Evolutionary conservation across 768 basidiomycete genomes (phyloP), one percentile per base, ranked within the genome.

Genomic region (Fibroporia radiculosa): DNA sequence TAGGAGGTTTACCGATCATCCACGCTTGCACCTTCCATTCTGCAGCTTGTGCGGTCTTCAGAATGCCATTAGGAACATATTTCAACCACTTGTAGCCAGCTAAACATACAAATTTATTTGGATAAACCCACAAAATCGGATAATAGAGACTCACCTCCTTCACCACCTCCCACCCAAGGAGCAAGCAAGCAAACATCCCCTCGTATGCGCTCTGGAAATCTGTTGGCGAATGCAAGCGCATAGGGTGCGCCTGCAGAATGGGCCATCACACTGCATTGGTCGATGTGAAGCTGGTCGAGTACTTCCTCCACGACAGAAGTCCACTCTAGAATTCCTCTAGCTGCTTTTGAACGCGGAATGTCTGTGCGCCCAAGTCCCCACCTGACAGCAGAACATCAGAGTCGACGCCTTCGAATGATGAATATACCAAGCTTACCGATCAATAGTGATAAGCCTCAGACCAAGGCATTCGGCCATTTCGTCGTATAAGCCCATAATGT

Each of bases 21-120:
- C 93, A 98, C 0, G 89, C 87, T 58, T 96, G 92, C 35, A 98
- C 71, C 62, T 86, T 91, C 93, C 93, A 97, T 59, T 99, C 95
- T 0, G 95, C 95, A 3, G 92, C 89, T 62, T 95, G 93, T 0
- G 93, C 95, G 0, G 93, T 93, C 68, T 88, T 92, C 51, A 99
- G 71, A 29, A 99, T 78, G 23, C 87, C 82, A 48, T 87, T 89
- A 1, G 95, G 95, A 5, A 99, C 87, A 59, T 93, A 98, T 64
- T 93, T 95, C 42, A 99, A 74, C 92, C 93, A 97, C 58, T 85
- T 93, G 67, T 96, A 97, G 13, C 89, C 84, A 56, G 75, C 85
- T 87, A 50, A 8, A n/a, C n/a, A n/a, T 33, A 45, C 23, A 32
- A 28, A 22, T 28, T 28, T 54, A 11, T 52, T 39, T 36, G 23